Evolutionary conservation across 2,329 filamentous ascomycete genomes (phyloP), one percentile per base, ranked within the genome.

Genomic region (Penicillium sp.): DNA sequence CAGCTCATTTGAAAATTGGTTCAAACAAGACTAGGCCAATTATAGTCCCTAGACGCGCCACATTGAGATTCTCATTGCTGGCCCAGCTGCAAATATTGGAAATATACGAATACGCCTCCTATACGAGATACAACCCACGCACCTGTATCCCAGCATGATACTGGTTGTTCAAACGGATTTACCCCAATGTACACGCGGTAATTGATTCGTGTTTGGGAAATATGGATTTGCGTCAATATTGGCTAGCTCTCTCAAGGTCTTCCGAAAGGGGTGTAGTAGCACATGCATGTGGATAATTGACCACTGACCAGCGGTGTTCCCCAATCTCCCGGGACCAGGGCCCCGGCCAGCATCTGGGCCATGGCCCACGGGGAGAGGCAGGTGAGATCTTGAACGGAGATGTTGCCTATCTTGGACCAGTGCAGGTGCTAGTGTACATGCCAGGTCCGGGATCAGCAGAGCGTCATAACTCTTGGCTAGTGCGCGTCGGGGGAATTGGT

Each of bases 311-410:
- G 46, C 42, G 26, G 52, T 43, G 38, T 63, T 46, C 61, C 62
- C 61, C 63, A 59, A 37, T 40, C 51, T 42, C 58, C 53, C 57
- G 52, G 58, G 46, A 11, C 22, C 51, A 55, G 55, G 38, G 26
- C 22, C 51, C 53, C 53, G 38, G 26, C 53, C 28, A 46, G 28
- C 28, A 56, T 33, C 59, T 58, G 57, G 51, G 37, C 58, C 53
- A 58, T 60, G 48, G 62, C 37, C 25, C 26, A 46, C 37, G 30
- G 59, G 54, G 51, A 26, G 58, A 40, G 49, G 52, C n/a, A 16
- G 52, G 54, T 57, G 26, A 67, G 65, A 69, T 66, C 64, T 57
- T 38, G 25, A 46, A 54, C 64, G 62, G 65, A 55, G 57, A 66
- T 63, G 33, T 64, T 65, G 49, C 65, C 53, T 37, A 58, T 33